Evolutionary conservation across 208 protist genomes (phyloP), one percentile per base, ranked within the genome.

Genomic region (Hexamita inflata): DNA sequence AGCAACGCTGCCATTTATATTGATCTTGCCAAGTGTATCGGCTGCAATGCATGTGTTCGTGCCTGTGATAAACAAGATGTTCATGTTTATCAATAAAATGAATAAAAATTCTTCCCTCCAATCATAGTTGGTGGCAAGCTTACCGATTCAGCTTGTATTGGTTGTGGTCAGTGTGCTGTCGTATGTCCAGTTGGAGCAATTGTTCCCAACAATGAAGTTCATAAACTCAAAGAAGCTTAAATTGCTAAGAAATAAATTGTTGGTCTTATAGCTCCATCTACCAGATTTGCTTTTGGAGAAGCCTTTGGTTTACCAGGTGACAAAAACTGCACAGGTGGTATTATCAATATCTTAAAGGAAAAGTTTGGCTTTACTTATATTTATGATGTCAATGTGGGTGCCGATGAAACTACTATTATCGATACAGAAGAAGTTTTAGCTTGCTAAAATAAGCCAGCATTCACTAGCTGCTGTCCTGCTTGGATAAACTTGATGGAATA

Each of bases 121-220:
- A 49, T 45, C 7, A 19, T 70, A 15, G 42, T 45, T 7, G 4
- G 15, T 4, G 7, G 9, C 9, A 70, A n/a, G 4, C 34, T 86
- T 26, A 9, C 57, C 13, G 62, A 83, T 0, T 58, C 49, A 39
- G 76, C 9, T n/a, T 88, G 85, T 65, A 83, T 86, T 64, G 77
- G 67, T 28, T 88, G 85, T 59, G 85, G 85, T 30, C 80, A 84
- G 35, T 88, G 85, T 78, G 74, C 82, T n/a, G 32, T 58, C 0
- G 58, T 78, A 30, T 88, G 85, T 66, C 82, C 82, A 28, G 60
- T 77, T 32, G 80, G 77, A 13, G 76, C 84, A 1, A 73, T 87
- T 38, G 29, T 41, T 0, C 82, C 82, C 65, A 67, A 79, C 7
- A 32, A 68, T 7, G 53, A 82, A 39, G 39, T 78, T 45, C 59